Evolutionary conservation across 2,329 filamentous ascomycete genomes (phyloP).

Genomic region (Westerdykella sp.): DNA sequence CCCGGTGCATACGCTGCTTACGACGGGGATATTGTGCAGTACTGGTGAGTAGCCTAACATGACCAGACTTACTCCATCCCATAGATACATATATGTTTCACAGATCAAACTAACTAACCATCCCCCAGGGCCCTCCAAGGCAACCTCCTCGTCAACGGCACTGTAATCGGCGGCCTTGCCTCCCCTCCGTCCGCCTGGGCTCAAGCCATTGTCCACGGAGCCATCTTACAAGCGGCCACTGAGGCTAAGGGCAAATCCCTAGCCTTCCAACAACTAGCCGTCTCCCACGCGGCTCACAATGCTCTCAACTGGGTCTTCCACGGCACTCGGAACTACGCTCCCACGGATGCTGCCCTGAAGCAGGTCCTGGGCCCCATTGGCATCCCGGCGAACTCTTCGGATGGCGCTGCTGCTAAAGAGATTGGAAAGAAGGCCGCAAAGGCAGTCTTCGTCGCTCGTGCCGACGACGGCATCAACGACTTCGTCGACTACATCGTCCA

Average conservation of each 20-base stretch:
- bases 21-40: constrained; percentile 15
- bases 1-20: constrained; percentile 8
- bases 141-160: constrained; percentile 17
- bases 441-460: constrained; percentile 13
- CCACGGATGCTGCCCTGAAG: constrained; percentile 15
- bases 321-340: constrained; percentile 20
- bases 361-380: constrained; percentile 16
- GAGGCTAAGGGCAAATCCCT: constrained; percentile 13
- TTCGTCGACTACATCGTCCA: constrained; percentile 17
- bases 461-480: constrained; percentile 19
- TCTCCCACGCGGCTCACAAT: constrained; percentile 26
- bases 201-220: constrained; percentile 20
- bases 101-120: neutral
- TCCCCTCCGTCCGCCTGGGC: constrained; percentile 25
- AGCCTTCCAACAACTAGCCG: constrained; percentile 24
- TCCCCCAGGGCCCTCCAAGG: constrained; percentile 16
- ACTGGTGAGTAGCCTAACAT: constrained; percentile 8
- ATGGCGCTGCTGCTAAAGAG: constrained; percentile 9
- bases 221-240: constrained; percentile 19
- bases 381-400: constrained; percentile 11
- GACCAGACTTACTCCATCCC: neutral
- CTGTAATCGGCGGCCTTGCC: constrained; percentile 18
- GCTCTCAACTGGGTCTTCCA: constrained; percentile 23
- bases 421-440: constrained; percentile 17
- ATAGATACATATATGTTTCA: neutral